Percentiles rank a stretch among this genome's conserved stretches.
Evolutionary conservation across 2,329 filamentous ascomycete genomes (phyloP).

Genomic region (Huntiella decipiens): DNA sequence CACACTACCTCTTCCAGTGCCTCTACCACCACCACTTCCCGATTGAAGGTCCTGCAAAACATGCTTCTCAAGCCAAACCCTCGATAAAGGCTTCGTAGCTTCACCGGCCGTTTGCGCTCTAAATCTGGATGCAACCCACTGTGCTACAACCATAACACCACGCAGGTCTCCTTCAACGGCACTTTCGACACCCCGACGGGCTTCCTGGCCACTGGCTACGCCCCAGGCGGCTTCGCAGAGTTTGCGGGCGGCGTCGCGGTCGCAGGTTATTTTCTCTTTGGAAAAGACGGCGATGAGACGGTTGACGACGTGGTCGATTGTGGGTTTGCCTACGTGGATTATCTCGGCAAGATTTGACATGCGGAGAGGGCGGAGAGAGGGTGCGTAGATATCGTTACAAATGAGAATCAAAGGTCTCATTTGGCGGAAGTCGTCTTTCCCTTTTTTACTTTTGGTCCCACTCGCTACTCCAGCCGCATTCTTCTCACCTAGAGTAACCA

Average conservation of each 20-base stretch:
- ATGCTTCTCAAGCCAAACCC: slow-evolving; percentile 59
- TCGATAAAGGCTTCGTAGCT: slow-evolving; percentile 34
- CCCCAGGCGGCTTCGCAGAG: slow-evolving; percentile 73
- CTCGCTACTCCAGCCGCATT: slow-evolving; percentile 30
- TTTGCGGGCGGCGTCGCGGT: slow-evolving; percentile 72
- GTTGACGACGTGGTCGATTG: slow-evolving; percentile 64
- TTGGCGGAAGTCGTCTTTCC: slow-evolving; percentile 71
- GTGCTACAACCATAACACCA: slow-evolving; percentile 68
- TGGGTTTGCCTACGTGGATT: slow-evolving; percentile 76
- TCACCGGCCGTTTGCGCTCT: slow-evolving; percentile 26
- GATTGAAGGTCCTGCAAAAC: slow-evolving; percentile 48
- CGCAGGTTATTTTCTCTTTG: slow-evolving; percentile 72
- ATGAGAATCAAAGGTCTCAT: slow-evolving; percentile 81
- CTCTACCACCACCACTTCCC: slow-evolving; percentile 52
- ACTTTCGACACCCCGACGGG: slow-evolving; percentile 46
- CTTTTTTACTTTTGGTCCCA: slow-evolving; percentile 36
- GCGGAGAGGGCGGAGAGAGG: slow-evolving; percentile 69
- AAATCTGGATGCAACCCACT: slow-evolving; percentile 65
- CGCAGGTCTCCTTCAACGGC: slow-evolving; percentile 56
- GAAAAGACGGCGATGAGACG: slow-evolving; percentile 72
- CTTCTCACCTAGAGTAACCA: slow-evolving; percentile 71
- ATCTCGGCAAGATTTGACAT: slow-evolving; percentile 73
- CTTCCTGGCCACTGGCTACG: slow-evolving; percentile 52
- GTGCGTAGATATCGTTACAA: slow-evolving; percentile 93
- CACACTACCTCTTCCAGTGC: slow-evolving; percentile 49